These are phyloP conservation scores for Xylaria venustula DNA, from an alignment of 495 filamentous ascomycete genomes.

Conservation along the genomic window DNA sequence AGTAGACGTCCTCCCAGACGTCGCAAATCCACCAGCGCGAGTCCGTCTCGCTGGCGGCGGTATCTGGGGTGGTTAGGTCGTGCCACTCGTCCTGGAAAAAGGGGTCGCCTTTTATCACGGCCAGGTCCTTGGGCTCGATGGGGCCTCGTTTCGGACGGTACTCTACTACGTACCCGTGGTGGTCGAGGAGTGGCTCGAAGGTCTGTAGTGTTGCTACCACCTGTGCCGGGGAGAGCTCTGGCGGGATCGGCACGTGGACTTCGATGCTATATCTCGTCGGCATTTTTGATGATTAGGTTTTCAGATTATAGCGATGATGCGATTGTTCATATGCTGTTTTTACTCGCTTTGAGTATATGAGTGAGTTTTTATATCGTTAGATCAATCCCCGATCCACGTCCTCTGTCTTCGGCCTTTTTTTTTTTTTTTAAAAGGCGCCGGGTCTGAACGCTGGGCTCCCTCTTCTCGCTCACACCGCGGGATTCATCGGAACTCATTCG, in stretches of 20 bases:
- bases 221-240: slow-evolving; percentile 21
- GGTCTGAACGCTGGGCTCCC: no score
- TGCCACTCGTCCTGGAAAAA: slow-evolving; percentile 32
- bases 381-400: not conserved
- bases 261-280: slow-evolving; percentile 22
- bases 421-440: not conserved
- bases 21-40: slow-evolving; percentile 23
- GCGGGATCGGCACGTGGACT: slow-evolving; percentile 36
- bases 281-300: slow-evolving; percentile 1
- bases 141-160: slow-evolving; percentile 24
- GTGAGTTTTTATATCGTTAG: no score
- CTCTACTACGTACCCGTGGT: slow-evolving; percentile 29
- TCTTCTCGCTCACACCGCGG: no score
- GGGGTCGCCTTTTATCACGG: slow-evolving; percentile 29
- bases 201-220: slow-evolving; percentile 32
- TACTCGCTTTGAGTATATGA: no score
- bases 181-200: slow-evolving; percentile 36
- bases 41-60: not conserved
- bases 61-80: slow-evolving; percentile 11
- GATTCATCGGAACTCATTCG: no score
- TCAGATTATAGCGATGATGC: no score
- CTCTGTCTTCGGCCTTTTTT: not conserved
- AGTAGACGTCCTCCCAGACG: slow-evolving; percentile 37
- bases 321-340: no score
- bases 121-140: slow-evolving; percentile 18